A percentile compares a stretch with the other conserved stretches of the same genome.
phyloP scores from a whole-genome alignment of 345 rosid genomes.

The Eucalyptus caleyi region DNA sequence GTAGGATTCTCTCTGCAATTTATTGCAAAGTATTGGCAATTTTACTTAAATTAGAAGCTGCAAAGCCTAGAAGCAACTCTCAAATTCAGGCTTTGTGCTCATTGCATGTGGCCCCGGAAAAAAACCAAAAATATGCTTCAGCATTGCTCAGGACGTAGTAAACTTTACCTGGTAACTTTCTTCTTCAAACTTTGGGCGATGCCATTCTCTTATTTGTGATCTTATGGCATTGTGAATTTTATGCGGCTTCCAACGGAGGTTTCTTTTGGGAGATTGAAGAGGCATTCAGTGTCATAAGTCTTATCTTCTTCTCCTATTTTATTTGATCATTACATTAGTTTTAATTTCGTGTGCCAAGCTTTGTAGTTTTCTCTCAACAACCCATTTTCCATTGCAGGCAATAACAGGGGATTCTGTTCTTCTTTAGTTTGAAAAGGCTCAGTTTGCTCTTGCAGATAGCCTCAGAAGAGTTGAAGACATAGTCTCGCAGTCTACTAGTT shows the following conservation, averaged over 20 bases:
- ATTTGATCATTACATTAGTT: background rate
- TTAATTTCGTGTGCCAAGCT: background rate
- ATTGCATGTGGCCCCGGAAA: constrained; percentile 77
- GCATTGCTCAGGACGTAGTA: constrained; percentile 82
- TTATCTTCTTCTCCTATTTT: background rate
- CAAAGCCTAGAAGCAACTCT: constrained; percentile 87
- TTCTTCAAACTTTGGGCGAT: background rate
- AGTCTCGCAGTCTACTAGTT: constrained; percentile 71
- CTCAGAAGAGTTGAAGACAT: constrained; percentile 91
- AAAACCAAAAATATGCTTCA: constrained; percentile 71
- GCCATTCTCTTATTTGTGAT: background rate
- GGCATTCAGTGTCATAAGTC: background rate
- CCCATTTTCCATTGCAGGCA: constrained; percentile 38
- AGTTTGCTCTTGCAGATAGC: constrained; percentile 56
- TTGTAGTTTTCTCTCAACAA: background rate
- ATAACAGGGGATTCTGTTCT: constrained; percentile 84
- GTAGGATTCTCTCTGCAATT: constrained; percentile 57
- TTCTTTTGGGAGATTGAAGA: background rate
- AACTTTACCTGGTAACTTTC: constrained; percentile 25
- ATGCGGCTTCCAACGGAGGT: background rate
- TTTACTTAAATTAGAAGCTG: constrained; percentile 85
- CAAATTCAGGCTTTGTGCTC: constrained; percentile 90
- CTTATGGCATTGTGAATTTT: background rate
- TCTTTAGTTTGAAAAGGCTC: constrained; percentile 70
- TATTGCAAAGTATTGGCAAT: constrained; percentile 59